Percentiles rank a stretch among this genome's conserved stretches.
phyloP scores from a whole-genome alignment of 257 asterid genomes.

The Capsicum baccatum region DNA sequence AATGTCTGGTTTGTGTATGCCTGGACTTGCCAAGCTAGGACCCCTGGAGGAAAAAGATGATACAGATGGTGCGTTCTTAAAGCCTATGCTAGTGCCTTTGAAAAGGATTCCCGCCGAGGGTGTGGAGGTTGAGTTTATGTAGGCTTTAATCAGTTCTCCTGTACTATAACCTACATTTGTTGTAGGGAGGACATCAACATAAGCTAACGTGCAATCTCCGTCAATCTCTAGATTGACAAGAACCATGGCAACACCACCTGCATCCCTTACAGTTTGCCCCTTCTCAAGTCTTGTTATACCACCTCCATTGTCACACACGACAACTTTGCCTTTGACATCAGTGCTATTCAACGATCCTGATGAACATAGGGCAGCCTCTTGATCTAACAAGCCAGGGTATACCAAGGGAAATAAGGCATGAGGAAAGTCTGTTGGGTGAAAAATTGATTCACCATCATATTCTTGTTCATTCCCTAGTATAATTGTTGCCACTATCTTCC shows the following conservation, averaged over 20 bases:
- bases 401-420: conserved; percentile 33
- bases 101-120: conserved; percentile 34
- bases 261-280: conserved; percentile 39
- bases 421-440: conserved; percentile 29
- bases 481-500: conserved; percentile 29
- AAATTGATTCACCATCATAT: conserved; percentile 39
- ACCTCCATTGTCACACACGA: conserved; percentile 36
- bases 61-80: conserved; percentile 31
- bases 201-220: conserved; percentile 28
- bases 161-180: conserved; percentile 33
- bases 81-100: conserved; percentile 41
- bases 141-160: conserved; percentile 36
- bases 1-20: conserved; percentile 47
- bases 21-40: conserved; percentile 36
- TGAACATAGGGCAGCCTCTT: conserved; percentile 12
- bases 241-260: conserved; percentile 52
- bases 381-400: conserved; percentile 23
- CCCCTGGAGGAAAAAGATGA: conserved; percentile 46
- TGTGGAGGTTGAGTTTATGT: conserved; percentile 31
- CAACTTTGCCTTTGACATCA: conserved; percentile 38
- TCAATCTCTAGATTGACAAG: conserved; percentile 23
- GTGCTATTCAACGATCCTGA: conserved; percentile 29
- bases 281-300: not conserved
- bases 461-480: conserved; percentile 41
- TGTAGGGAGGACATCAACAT: conserved; percentile 38